A percentile compares a stretch with the other conserved stretches of the same genome.
phyloP scores from a whole-genome alignment of 192 early-diverging fungal species.

The Linderina pennispora region DNA sequence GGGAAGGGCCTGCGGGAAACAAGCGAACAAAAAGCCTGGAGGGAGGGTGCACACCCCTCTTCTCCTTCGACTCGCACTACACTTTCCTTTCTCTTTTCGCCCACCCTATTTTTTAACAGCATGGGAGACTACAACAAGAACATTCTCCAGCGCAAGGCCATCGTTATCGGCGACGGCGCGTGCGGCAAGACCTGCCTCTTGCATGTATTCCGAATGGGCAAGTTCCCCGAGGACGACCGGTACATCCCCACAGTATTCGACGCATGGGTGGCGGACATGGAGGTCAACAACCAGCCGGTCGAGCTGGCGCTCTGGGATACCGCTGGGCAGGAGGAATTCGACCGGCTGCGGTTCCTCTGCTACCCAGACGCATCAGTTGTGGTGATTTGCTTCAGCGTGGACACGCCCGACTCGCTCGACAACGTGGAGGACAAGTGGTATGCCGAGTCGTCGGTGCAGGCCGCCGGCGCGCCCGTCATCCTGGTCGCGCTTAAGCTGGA shows the following conservation, averaged over 20 bases:
- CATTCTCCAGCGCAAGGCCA: slow-evolving; percentile 54
- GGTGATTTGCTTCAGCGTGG: slow-evolving; percentile 86
- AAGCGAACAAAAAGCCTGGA: too few species aligned
- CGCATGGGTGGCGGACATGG: slow-evolving; percentile 88
- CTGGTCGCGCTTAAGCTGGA: slow-evolving; percentile 39
- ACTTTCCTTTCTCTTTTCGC: neutral
- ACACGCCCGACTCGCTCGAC: slow-evolving; percentile 74
- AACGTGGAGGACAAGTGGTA: slow-evolving; percentile 56
- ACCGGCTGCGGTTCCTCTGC: slow-evolving; percentile 85
- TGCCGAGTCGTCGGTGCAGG: slow-evolving; percentile 15
- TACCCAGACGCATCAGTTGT: slow-evolving; percentile 91
- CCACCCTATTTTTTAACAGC: neutral
- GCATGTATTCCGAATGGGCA: slow-evolving; percentile 75
- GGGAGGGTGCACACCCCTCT: too few species aligned
- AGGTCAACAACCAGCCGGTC: slow-evolving; percentile 79
- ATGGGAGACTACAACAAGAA: neutral
- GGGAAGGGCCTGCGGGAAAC: too few species aligned
- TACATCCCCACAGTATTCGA: slow-evolving; percentile 94
- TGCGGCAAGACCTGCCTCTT: slow-evolving; percentile 87
- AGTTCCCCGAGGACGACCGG: slow-evolving; percentile 56
- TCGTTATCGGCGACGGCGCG: slow-evolving; percentile 88
- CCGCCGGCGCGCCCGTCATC: slow-evolving; percentile 9
- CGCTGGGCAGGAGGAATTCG: slow-evolving; percentile 94
- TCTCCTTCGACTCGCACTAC: neutral
- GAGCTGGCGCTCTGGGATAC: slow-evolving; percentile 96